phyloP scores from a whole-genome alignment of 1,284 basidiomycete genomes.

The Ganoderma sinense region DNA sequence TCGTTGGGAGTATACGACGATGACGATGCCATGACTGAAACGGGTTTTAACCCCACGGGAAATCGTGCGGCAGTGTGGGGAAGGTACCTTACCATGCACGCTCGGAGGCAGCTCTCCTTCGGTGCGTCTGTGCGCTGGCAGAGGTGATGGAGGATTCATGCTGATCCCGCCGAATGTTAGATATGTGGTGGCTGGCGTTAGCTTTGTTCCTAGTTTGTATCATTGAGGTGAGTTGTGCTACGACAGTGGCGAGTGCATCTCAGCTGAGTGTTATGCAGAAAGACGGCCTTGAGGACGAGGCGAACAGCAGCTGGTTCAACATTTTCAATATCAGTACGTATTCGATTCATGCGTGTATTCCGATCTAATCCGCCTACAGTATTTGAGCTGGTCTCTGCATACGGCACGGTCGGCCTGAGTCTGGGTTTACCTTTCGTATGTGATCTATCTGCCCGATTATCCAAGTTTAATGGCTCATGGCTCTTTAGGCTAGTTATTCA shows the following conservation, averaged over 20 bases:
- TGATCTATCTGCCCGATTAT: constrained; percentile 5
- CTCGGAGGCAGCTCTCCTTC: constrained; percentile 88
- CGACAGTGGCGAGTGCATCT: background rate
- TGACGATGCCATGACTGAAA: constrained; percentile 46
- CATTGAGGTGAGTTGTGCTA: constrained; percentile 63
- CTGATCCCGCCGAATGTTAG: constrained; percentile 43
- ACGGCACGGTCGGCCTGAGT: constrained; percentile 90
- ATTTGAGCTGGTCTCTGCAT: constrained; percentile 91
- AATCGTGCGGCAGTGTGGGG: constrained; percentile 74
- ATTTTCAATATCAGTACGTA: constrained; percentile 77
- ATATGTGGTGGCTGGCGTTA: constrained; percentile 90
- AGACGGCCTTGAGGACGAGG: constrained; percentile 50
- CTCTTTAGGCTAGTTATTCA: constrained; percentile 74
- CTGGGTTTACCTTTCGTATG: constrained; percentile 71
- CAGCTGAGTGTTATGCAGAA: constrained; percentile 37
- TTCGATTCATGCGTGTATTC: background rate
- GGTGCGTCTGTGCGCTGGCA: constrained; percentile 50
- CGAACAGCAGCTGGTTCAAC: constrained; percentile 73
- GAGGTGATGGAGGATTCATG: background rate
- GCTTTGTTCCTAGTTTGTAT: constrained; percentile 88
- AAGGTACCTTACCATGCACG: constrained; percentile 82
- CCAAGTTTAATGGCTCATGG: background rate
- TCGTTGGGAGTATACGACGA: constrained; percentile 81
- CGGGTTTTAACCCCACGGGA: constrained; percentile 52
- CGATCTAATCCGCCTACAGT: constrained; percentile 49